Percentiles rank a stretch among this genome's conserved stretches.
phyloP scores from a whole-genome alignment of 805 yeast species.

The Blastobotrys robertii region DNA sequence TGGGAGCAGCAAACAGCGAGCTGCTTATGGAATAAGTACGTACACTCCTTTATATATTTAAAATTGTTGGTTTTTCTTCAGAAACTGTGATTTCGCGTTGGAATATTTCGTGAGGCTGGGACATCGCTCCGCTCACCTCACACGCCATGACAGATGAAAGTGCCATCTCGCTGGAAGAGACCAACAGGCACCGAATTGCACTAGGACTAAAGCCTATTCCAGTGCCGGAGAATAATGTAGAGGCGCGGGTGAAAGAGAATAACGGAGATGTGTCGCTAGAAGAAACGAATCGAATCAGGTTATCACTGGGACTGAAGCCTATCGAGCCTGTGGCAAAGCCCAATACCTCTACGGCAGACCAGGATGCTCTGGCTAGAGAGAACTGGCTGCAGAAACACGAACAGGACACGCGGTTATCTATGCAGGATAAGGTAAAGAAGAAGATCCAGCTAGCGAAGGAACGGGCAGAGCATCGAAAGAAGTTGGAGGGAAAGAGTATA shows the following conservation, averaged over 20 bases:
- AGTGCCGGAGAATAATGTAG: constrained; percentile 1
- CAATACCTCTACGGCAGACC: constrained; percentile 10
- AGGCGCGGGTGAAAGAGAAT: neutral
- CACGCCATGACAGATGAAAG: neutral
- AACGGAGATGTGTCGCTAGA: constrained; percentile 29
- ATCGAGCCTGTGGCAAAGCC: constrained; percentile 22
- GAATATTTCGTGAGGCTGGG: neutral
- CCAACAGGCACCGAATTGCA: constrained; percentile 42
- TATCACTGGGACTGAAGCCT: constrained; percentile 45
- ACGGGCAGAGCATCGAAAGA: constrained; percentile 14
- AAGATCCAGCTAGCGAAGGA: constrained; percentile 19
- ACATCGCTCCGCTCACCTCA: neutral
- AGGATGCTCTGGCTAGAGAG: constrained; percentile 31
- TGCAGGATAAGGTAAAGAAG: constrained; percentile 16
- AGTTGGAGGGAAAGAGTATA: constrained; percentile 3
- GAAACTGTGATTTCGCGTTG: neutral
- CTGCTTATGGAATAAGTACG: too few species aligned
- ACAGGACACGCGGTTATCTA: constrained; percentile 20
- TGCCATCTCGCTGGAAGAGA: constrained; percentile 39
- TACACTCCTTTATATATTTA: too few species aligned
- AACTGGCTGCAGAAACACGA: constrained; percentile 26
- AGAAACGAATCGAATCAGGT: constrained; percentile 47
- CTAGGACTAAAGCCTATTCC: constrained; percentile 47
- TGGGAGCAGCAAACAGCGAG: too few species aligned
- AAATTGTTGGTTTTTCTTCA: too few species aligned